phyloP scores from a whole-genome alignment of 1,139 yeast genomes.

The Scheffersomyces cryptocercus region DNA sequence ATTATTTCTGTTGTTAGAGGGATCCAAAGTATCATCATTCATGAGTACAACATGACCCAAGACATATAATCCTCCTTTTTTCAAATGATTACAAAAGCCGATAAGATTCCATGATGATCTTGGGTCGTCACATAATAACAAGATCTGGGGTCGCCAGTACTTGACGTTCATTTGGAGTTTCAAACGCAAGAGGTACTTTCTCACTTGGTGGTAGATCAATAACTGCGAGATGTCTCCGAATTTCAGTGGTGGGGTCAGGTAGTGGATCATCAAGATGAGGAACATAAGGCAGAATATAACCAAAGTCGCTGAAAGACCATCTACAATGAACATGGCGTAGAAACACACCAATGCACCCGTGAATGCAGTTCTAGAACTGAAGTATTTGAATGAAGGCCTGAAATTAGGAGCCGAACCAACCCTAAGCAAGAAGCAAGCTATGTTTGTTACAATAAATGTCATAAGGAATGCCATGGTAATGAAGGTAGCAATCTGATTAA shows the following conservation, averaged over 20 bases:
- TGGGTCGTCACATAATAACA: slow-evolving; percentile 86
- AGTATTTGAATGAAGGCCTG: slow-evolving; percentile 89
- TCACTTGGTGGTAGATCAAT: slow-evolving; percentile 90
- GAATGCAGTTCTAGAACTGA: slow-evolving; percentile 79
- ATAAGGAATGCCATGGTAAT: slow-evolving; percentile 95
- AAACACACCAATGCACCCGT: slow-evolving; percentile 70
- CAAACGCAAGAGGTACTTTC: slow-evolving; percentile 80
- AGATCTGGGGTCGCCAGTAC: slow-evolving; percentile 95
- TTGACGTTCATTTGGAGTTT: slow-evolving; percentile 88
- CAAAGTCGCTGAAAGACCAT: slow-evolving; percentile 81
- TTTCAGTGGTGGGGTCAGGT: slow-evolving; percentile 88
- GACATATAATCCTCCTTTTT: slow-evolving; percentile 91
- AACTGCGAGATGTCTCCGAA: slow-evolving; percentile 98
- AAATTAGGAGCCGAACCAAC: slow-evolving; percentile 95
- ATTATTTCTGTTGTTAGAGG: slow-evolving; percentile 12
- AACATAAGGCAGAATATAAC: slow-evolving; percentile 66
- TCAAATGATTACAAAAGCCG: slow-evolving; percentile 90
- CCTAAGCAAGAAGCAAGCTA: slow-evolving; percentile 86
- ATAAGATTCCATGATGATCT: slow-evolving; percentile 88
- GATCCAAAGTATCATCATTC: slow-evolving; percentile 37
- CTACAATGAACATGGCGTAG: slow-evolving; percentile 90
- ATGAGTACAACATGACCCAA: slow-evolving; percentile 86
- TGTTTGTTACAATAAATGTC: slow-evolving; percentile 91
- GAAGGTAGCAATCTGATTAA: slow-evolving; percentile 90
- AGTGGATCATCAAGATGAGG: slow-evolving; percentile 78